Conservation (phyloP, 768 basidiomycete species). For the Pleurotus platypus region DNA sequence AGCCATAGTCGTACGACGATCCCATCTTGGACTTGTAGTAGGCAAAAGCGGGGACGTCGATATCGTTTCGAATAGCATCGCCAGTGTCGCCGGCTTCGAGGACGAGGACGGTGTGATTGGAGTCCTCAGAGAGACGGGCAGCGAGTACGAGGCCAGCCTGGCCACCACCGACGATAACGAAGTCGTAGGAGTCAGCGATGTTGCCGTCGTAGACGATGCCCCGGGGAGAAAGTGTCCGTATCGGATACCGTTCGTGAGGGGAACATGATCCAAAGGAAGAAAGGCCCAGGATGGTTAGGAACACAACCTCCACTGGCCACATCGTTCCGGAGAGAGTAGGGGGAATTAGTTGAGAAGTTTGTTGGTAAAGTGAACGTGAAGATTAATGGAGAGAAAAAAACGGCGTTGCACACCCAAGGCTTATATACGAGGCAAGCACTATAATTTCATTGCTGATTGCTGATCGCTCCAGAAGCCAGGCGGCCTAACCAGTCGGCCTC, state of each 20-base stretch:
- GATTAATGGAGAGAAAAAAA: neutral
- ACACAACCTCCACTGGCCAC: slow-evolving; percentile 7
- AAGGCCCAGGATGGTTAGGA: slow-evolving; percentile 6
- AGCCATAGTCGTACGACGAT: slow-evolving; percentile 34
- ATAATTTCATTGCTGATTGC: neutral
- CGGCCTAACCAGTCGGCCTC: neutral
- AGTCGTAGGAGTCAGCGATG: slow-evolving; percentile 45
- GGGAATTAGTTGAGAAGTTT: neutral
- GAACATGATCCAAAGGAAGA: slow-evolving; percentile 3
- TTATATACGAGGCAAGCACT: neutral
- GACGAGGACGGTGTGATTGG: slow-evolving; percentile 37
- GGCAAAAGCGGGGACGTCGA: slow-evolving; percentile 42
- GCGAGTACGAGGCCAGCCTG: slow-evolving; percentile 47
- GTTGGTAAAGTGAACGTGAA: neutral
- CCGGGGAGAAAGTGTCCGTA: slow-evolving; percentile 18
- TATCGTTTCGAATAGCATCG: slow-evolving; percentile 33
- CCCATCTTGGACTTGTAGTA: slow-evolving; percentile 32
- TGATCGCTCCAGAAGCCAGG: slow-evolving; percentile 3
- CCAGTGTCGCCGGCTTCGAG: slow-evolving; percentile 50
- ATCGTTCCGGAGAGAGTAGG: neutral
- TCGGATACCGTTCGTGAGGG: neutral
- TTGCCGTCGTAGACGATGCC: slow-evolving; percentile 37
- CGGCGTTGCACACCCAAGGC: neutral
- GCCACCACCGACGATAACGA: slow-evolving; percentile 38
- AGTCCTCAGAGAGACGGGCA: slow-evolving; percentile 41